Evolutionary conservation across 176 grass and related monocot genomes (phyloP).

Genomic region (Oryza meridionalis): DNA sequence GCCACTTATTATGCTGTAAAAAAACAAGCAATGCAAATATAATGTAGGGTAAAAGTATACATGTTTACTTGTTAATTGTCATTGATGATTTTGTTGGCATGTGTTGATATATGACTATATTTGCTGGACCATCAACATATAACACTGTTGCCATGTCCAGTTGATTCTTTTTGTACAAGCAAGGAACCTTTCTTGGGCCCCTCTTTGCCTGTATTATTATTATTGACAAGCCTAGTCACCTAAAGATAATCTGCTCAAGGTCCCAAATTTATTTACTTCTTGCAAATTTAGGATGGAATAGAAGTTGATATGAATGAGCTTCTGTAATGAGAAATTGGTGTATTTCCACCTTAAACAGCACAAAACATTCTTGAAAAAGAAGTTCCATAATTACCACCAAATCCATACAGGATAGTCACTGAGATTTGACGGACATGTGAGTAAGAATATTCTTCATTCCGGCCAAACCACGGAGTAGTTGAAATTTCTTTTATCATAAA

Average conservation of each 20-base stretch:
- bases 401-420: not conserved
- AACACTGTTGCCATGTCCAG: conserved; percentile 35
- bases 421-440: not conserved
- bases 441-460: not conserved
- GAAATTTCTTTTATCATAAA: not conserved
- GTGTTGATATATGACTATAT: conserved; percentile 29
- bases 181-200: not conserved
- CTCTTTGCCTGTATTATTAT: not conserved
- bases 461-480: not conserved
- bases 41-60: conserved; percentile 20
- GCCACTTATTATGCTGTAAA: not conserved
- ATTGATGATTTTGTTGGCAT: not conserved
- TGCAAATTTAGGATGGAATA: not conserved
- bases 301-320: conserved; percentile 1
- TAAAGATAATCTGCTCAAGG: not conserved
- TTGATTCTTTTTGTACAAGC: conserved; percentile 17
- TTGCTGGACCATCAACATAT: conserved; percentile 33
- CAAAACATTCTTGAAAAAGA: not conserved
- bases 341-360: not conserved
- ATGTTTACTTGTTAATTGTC: conserved; percentile 7
- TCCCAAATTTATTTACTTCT: not conserved
- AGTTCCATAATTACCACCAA: not conserved
- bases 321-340: not conserved
- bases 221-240: not conserved
- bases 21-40: not conserved